Evolutionary conservation across 2,329 filamentous ascomycete species (phyloP), one percentile per base, ranked within the genome.

Genomic region (Fusarium nygamai): DNA sequence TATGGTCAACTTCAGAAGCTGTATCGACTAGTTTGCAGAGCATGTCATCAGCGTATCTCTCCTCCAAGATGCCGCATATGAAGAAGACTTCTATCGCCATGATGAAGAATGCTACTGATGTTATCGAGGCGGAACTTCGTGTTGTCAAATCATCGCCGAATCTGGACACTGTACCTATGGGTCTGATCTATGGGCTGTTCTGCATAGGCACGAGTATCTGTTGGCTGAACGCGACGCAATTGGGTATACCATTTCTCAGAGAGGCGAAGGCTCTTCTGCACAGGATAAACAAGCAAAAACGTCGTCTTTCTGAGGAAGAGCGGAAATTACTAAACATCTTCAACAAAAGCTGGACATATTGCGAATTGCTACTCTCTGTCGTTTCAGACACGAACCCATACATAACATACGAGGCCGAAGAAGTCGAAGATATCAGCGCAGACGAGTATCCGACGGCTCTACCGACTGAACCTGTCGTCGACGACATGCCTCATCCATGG

Each of bases 11-110:
- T 8, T 84, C 83, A 1, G 80, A 82, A 24, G 77, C 83, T 6
- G 82, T 85, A 1, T 83, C 81, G 14, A 82, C 79, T 24, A 81
- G 81, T n/a, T 78, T 85, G 17, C 83, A 85, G 41, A 83, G 82
- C 72, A 85, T 85, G 83, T 83, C 83, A 0, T 83, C 83, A 1
- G 80, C 81, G 0, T 84, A 81, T 20, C 73, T 85, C 17, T 79
- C 80, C 0, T 76, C 80, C 1, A 77, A 80, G 12, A 75, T 84
- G 36, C 82, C 82, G 0, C 77, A 80, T 22, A 78, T 84, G 73
- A 76, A 77, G 24, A 80, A 81, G 31, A 78, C 80, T 0, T 81
- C 83, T 0, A 71, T 79, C 5, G 64, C 76, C 1, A 80, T 83
- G 53, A 81, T 84, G 73, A 80, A 81, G 46, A 77, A 75, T 16